Base-by-base conservation (phyloP, 129 eudicot species). In the Dittrichia graveolens region DNA sequence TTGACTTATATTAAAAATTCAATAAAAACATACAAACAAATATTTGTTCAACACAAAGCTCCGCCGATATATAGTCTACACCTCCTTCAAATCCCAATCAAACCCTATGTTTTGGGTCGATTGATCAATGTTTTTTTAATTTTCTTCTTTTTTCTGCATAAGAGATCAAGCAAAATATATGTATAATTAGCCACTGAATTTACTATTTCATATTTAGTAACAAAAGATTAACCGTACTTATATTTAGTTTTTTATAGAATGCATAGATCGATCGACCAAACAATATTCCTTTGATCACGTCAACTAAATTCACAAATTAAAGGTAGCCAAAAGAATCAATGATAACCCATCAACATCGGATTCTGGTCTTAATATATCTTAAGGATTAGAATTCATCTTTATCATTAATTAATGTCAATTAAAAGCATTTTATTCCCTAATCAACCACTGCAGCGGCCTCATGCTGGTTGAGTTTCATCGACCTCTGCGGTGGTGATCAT, bases 311-410 rank as follows among this genome's bases (percentile, higher is more conserved):
- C 77, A 78, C 42, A 69, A 37, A 61, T 53, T 52, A 61, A 64
- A 72, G 9, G 60, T 62, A 8, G 48, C 67, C 66, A 71, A 69
- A 62, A 55, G 6, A 69, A 42, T 61, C 53, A 49, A 71, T 78
- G 82, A 78, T 70, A 34, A 63, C 65, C 82, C 82, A 11, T 31
- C 6, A 61, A 61, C 37, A 2, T 71, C 77, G 82, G 77, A 61
- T 13, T 38, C 18, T 35, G n/a, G 40, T 78, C 72, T 78, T 24
- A 24, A 24, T 78, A 62, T 78, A 78, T 53, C 64, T 62, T 2
- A 71, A 62, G 67, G 66, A 71, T 12, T 72, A 63, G 19, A 16
- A 10, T 35, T 35, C 77, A 71, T 78, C n/a, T 42, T 54, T 42
- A 74, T 62, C 78, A 70, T 39, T 66, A 75, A 48, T 18, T 66